Evolutionary conservation across 2,329 filamentous ascomycete genomes (phyloP), one percentile per base, ranked within the genome.

Genomic region (Botrytis sinoallii): DNA sequence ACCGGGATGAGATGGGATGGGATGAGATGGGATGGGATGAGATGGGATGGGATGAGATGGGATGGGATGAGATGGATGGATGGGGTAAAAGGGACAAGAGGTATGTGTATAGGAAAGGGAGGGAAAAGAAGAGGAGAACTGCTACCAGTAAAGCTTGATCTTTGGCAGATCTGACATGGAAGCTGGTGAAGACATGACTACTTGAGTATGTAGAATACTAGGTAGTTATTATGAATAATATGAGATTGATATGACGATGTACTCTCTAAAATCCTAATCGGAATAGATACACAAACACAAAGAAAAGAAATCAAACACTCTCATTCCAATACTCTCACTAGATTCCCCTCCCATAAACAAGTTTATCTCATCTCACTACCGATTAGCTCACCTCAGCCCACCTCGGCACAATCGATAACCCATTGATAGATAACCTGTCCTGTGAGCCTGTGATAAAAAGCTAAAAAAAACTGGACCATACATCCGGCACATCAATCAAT

Each of bases 81-180:
- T 22, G 52, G n/a, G 38, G 89, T 83, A 73, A 89, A 83, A n/a
- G 32, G 79, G 75, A 84, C 80, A 72, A 83, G 79, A 48, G 70
- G 42, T 46, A 73, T 60, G n/a, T n/a, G n/a, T 48, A 14, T 4
- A 29, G 40, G 42, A 44, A n/a, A n/a, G 16, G n/a, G 29, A 44
- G 29, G 32, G 16, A 29, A 18, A 25, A 52, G 12, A 52, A 52
- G 38, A 22, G 48, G 16, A 20, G 46, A 48, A 14, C 48, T 70
- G 73, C 59, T 81, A 88, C 88, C 88, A 89, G 79, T 89, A 87
- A 32, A 89, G 84, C 32, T 85, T 88, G 74, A 89, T 83, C 76
- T 87, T 88, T 40, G 84, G 81, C 74, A 83, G 80, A 29, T 76
- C 78, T 32, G 73, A 61, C 59, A 74, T 61, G 20, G 69, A 48